A percentile compares a stretch with the other conserved stretches of the same genome.
phyloP scores from a whole-genome alignment of 2,329 filamentous ascomycete genomes.

The Epichloe coenophiala region DNA sequence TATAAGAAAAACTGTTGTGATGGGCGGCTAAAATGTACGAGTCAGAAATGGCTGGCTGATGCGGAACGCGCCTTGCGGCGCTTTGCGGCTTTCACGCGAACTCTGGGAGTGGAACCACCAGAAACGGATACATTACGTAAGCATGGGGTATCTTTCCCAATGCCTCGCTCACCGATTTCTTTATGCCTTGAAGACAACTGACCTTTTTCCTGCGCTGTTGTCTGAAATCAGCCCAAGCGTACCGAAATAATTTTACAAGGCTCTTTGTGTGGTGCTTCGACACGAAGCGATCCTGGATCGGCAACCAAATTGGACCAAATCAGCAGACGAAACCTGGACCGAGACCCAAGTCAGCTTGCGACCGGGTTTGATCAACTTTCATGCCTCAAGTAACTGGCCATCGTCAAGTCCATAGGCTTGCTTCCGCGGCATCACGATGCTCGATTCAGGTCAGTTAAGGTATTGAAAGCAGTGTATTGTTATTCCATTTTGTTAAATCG shows the following conservation, averaged over 20 bases:
- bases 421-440: conserved; percentile 40
- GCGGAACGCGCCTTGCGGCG: not conserved
- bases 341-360: not conserved
- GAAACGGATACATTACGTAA: not conserved
- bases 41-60: not conserved
- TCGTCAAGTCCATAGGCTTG: conserved; percentile 42
- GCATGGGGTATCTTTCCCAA: not conserved
- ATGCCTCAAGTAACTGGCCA: conserved; percentile 8
- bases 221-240: no score
- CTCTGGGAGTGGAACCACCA: not conserved
- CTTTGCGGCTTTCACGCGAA: not conserved
- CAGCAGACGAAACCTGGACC: not conserved
- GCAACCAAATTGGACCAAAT: no score
- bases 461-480: not conserved
- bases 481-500: not conserved
- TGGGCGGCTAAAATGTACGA: not conserved
- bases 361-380: no score
- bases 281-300: no score
- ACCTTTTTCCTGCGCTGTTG: no score
- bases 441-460: conserved; percentile 33
- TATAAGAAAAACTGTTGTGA: not conserved
- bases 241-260: no score
- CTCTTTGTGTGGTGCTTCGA: no score
- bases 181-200: no score
- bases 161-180: no score